phyloP scores from a whole-genome alignment of 2,329 filamentous ascomycete species.

The Clarireedia sp. region DNA sequence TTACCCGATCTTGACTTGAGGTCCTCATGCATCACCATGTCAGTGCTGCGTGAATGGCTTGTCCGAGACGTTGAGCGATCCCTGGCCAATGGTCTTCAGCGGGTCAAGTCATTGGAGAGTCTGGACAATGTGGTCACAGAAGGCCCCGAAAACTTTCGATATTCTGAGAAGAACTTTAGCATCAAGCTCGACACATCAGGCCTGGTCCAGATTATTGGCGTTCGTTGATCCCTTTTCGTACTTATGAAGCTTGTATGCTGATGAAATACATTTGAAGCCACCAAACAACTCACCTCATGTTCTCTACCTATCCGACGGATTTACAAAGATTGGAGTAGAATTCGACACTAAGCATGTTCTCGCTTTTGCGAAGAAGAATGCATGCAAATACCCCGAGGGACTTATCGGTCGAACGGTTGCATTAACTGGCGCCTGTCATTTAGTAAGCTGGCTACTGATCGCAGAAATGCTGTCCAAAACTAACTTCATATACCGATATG shows the following conservation, averaged over 20 bases:
- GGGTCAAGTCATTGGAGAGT: neutral
- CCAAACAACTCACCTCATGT: neutral
- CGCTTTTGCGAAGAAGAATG: slow-evolving; percentile 1
- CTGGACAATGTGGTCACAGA: no score
- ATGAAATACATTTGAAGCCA: no score
- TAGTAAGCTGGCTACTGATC: no score
- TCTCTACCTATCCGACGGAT: neutral
- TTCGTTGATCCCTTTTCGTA: neutral
- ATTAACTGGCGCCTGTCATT: slow-evolving; percentile 1
- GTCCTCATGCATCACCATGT: neutral
- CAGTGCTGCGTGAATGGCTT: slow-evolving; percentile 1
- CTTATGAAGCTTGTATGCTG: neutral
- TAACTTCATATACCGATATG: neutral
- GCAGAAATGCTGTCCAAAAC: neutral
- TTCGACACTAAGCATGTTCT: neutral
- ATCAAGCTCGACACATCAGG: neutral
- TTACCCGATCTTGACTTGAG: no score
- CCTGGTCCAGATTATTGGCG: slow-evolving; percentile 1
- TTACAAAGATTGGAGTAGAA: neutral
- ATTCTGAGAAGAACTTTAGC: neutral
- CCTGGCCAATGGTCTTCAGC: neutral
- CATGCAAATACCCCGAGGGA: neutral
- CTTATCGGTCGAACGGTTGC: neutral
- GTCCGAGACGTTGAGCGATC: neutral
- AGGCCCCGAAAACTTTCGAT: neutral